Evolutionary conservation across 2,329 filamentous ascomycete species (phyloP).

Genomic region (Aspergillus sp.): DNA sequence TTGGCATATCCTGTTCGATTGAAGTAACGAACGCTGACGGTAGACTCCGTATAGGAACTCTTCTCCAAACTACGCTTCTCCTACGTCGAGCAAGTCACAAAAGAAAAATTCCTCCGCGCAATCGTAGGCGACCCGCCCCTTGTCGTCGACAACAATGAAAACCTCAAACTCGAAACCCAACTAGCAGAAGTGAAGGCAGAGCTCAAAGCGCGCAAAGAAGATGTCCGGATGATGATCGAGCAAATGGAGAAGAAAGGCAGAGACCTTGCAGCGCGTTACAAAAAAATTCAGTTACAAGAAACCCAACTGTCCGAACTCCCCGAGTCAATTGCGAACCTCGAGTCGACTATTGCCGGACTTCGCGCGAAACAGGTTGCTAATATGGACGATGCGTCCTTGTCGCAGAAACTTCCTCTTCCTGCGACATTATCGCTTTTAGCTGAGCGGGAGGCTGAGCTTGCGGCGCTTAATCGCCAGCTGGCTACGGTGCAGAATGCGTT

Average conservation of each 20-base stretch:
- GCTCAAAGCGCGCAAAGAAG: slow-evolving; percentile 71
- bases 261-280: slow-evolving; percentile 57
- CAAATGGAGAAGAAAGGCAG: slow-evolving; percentile 65
- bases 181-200: slow-evolving; percentile 63
- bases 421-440: slow-evolving; percentile 35
- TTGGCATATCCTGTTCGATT: neutral
- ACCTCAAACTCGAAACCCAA: slow-evolving; percentile 67
- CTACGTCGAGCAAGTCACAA: slow-evolving; percentile 96
- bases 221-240: slow-evolving; percentile 65
- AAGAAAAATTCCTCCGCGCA: slow-evolving; percentile 91
- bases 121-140: slow-evolving; percentile 87
- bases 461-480: slow-evolving; percentile 37
- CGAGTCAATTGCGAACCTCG: slow-evolving; percentile 45
- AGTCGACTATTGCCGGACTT: slow-evolving; percentile 44
- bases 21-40: neutral
- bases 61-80: slow-evolving; percentile 96
- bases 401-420: slow-evolving; percentile 34
- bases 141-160: slow-evolving; percentile 76
- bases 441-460: slow-evolving; percentile 35
- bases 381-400: slow-evolving; percentile 45
- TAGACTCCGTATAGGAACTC: slow-evolving; percentile 55
- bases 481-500: slow-evolving; percentile 37
- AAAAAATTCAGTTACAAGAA: slow-evolving; percentile 48
- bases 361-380: slow-evolving; percentile 54
- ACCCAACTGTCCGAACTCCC: slow-evolving; percentile 47